Base-by-base conservation (phyloP, 352 stramenopile species). In the Phytopythium helicoides region DNA sequence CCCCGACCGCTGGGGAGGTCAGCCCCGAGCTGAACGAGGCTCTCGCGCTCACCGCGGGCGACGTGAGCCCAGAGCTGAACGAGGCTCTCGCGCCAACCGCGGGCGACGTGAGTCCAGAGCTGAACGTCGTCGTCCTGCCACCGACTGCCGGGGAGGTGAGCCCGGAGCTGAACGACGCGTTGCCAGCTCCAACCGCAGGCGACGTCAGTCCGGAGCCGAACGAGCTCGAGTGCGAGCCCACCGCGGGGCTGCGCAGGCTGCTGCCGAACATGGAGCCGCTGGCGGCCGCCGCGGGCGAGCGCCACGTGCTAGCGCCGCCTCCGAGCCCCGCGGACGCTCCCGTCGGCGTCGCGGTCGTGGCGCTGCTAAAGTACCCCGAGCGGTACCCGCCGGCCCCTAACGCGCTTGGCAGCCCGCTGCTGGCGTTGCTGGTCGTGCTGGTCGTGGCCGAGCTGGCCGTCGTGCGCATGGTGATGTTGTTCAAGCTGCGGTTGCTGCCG, bases 401-500 rank as follows among this genome's bases (percentile, higher is more conserved):
- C 28, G 28, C 28, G 28, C 28, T 33, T 9, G 28, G 28, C 28
- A 33, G 28, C 28, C 28, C 28, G 28, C 28, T 9, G 28, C 28
- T 9, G 28, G 28, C 28, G n/a, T n/a, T 22, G 15, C 14, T 22
- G 23, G 12, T 22, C 22, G 33, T 39, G 31, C 38, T 57, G 16
- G n/a, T 37, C 33, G 16, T 15, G 35, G 31, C 42, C 34, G 47
- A 44, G 21, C 7, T 44, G 1, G 47, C 42, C 7, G 14, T 44
- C 33, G 47, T 42, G 23, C 62, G 54, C 55, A 52, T 53, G 25
- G 31, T 71, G 50, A 62, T 64, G 36, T 52, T 73, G 52, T 31
- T 78, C 34, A 61, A 63, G 56, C 61, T 75, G 50, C 56, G 55
- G 40, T 66, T 71, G 41, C 69, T 80, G 50, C 64, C 50, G 52